These are phyloP conservation scores for Haplosporangium sp. DNA, from an alignment of 371 early-diverging fungal species.

Conservation along the genomic window DNA sequence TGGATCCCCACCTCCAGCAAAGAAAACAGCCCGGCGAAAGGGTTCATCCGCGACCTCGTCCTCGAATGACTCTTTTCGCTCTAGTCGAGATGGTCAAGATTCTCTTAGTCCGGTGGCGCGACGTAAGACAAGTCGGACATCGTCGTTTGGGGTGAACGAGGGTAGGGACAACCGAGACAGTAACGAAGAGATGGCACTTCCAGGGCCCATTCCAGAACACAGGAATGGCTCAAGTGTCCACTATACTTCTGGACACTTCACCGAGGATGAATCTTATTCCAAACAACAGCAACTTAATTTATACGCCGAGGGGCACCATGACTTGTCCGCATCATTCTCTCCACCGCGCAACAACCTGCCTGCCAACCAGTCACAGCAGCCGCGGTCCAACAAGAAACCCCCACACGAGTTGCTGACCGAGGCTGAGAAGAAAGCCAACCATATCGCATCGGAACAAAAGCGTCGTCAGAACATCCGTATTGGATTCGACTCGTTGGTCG, in stretches of 20 bases:
- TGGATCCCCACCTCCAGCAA: conserved; percentile 8
- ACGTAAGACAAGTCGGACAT: conserved; percentile 27
- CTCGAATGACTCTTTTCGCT: conserved; percentile 16
- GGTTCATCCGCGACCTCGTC: conserved; percentile 25
- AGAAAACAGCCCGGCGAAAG: conserved; percentile 38
- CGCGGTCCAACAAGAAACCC: conserved; percentile 30
- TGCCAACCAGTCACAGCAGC: conserved; percentile 9
- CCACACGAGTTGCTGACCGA: conserved; percentile 82
- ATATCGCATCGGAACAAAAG: conserved; percentile 91
- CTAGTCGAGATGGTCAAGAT: conserved; percentile 23
- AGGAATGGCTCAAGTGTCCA: conserved; percentile 16
- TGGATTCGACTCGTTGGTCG: conserved; percentile 85
- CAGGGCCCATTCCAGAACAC: conserved; percentile 15
- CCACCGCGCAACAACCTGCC: conserved; percentile 9
- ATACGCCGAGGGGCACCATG: not conserved
- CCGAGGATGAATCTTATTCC: conserved; percentile 5
- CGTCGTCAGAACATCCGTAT: conserved; percentile 87
- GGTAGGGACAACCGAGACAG: conserved; percentile 10
- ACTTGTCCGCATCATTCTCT: not conserved
- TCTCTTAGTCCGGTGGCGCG: not conserved
- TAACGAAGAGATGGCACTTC: conserved; percentile 18
- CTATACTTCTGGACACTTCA: not conserved
- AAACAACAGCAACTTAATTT: conserved; percentile 12
- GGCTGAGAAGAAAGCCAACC: conserved; percentile 89
- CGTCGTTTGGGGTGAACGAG: conserved; percentile 9